Conservation (phyloP, 371 early-diverging fungal species). For the Quaeritorhiza haematococci region DNA sequence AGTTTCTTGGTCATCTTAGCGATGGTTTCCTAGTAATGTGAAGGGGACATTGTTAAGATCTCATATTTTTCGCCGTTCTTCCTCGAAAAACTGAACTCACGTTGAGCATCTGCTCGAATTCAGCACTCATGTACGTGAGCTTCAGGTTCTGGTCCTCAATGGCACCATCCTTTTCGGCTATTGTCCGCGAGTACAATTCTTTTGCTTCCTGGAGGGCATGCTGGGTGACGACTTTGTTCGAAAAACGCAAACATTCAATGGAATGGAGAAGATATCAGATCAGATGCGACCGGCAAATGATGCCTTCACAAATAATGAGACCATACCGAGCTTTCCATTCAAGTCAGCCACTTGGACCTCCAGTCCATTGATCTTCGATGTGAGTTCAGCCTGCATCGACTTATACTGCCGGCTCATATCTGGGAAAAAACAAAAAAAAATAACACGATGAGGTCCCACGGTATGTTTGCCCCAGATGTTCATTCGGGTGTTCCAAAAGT, state of each 20-base stretch:
- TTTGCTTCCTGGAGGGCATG: constrained; percentile 22
- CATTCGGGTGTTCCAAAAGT: neutral
- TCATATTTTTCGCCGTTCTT: neutral
- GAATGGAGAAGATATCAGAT: too few relatives aligned
- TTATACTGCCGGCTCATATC: constrained; percentile 53
- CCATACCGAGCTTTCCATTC: constrained; percentile 32
- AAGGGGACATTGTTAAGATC: neutral
- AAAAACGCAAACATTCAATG: too few relatives aligned
- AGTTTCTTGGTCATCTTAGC: constrained; percentile 44
- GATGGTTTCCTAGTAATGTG: constrained; percentile 43
- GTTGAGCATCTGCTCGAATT: constrained; percentile 52
- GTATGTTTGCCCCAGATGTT: neutral
- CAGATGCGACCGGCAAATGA: too few relatives aligned
- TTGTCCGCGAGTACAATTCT: constrained; percentile 24
- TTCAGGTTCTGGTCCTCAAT: constrained; percentile 54
- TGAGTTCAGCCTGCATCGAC: constrained; percentile 45
- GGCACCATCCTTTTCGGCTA: constrained; percentile 36
- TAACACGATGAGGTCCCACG: neutral
- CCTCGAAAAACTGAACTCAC: constrained; percentile 16
- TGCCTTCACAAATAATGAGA: too few relatives aligned
- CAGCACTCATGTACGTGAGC: constrained; percentile 47
- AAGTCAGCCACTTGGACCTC: constrained; percentile 36
- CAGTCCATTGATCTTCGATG: constrained; percentile 27
- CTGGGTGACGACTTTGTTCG: constrained; percentile 24
- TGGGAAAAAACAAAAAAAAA: neutral